These are phyloP conservation scores for Ashbya aceris DNA, from an alignment of 1,139 yeast genomes.

Conservation along the genomic window DNA sequence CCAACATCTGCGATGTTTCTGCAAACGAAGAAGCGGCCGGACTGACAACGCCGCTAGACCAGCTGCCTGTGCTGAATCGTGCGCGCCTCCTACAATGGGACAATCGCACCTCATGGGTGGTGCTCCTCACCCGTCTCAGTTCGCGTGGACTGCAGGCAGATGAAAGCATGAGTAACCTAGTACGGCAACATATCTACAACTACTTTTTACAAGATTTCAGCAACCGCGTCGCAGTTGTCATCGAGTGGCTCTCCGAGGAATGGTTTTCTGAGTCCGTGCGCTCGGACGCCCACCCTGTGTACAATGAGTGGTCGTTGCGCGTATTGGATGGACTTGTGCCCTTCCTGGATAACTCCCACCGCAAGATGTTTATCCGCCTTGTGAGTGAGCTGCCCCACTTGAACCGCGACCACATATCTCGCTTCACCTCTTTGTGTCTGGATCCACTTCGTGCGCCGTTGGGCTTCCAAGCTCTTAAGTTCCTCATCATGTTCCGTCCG, in stretches of 20 bases:
- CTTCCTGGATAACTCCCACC: constrained; percentile 68
- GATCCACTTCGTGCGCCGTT: constrained; percentile 78
- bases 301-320: constrained; percentile 59
- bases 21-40: constrained; percentile 16
- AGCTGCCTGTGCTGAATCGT: constrained; percentile 23
- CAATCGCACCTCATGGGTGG: constrained; percentile 64
- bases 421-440: constrained; percentile 63
- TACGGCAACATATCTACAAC: constrained; percentile 62
- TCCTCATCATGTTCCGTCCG: constrained; percentile 81
- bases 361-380: constrained; percentile 70
- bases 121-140: constrained; percentile 65
- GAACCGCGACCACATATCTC: constrained; percentile 47
- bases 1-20: constrained; percentile 17
- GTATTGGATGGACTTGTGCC: constrained; percentile 77
- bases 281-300: constrained; percentile 33
- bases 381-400: constrained; percentile 81
- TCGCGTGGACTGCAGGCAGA: constrained; percentile 57
- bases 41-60: constrained; percentile 13
- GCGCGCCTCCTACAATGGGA: constrained; percentile 25
- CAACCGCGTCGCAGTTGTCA: constrained; percentile 61
- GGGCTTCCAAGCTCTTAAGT: constrained; percentile 75
- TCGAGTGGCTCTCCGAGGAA: constrained; percentile 94
- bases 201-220: constrained; percentile 71
- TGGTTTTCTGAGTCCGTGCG: constrained; percentile 59
- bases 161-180: constrained; percentile 42